phyloP scores from a whole-genome alignment of 257 asterid genomes.

The Solanum dulcamara region DNA sequence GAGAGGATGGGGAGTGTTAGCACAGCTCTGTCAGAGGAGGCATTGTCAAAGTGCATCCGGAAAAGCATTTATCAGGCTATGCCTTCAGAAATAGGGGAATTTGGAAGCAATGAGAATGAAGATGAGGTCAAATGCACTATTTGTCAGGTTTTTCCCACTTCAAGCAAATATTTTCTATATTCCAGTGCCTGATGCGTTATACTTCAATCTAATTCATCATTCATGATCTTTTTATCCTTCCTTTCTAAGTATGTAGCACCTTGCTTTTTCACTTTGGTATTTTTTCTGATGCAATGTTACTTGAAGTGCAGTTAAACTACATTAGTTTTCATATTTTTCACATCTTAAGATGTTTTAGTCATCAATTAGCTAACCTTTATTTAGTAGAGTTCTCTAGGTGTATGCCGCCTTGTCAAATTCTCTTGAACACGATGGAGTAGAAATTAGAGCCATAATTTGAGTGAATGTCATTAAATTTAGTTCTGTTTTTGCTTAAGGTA shows the following conservation, averaged over 20 bases:
- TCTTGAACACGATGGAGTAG: neutral
- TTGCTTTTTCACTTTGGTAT: neutral
- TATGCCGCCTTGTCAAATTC: neutral
- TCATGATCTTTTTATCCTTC: neutral
- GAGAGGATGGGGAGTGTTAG: constrained; percentile 92
- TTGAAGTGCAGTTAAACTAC: neutral
- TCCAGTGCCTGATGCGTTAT: neutral
- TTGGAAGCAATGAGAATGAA: constrained; percentile 27
- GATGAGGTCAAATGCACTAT: constrained; percentile 65
- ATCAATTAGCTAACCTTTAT: neutral
- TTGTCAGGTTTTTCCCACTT: constrained; percentile 55
- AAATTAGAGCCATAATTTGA: neutral
- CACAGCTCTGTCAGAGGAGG: constrained; percentile 77
- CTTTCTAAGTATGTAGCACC: neutral
- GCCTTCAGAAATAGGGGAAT: constrained; percentile 10
- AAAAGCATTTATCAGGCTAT: constrained; percentile 30
- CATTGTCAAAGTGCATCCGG: constrained; percentile 49
- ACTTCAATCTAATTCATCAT: neutral
- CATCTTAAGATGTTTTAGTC: neutral
- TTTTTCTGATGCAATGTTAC: neutral
- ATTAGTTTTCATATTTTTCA: neutral
- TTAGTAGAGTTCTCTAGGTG: neutral
- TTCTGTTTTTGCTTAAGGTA: neutral
- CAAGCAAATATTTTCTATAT: neutral
- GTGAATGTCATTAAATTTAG: neutral